These are phyloP conservation scores for Xylaria sp. DNA, from an alignment of 2,329 filamentous ascomycete species.

Conservation along the genomic window DNA sequence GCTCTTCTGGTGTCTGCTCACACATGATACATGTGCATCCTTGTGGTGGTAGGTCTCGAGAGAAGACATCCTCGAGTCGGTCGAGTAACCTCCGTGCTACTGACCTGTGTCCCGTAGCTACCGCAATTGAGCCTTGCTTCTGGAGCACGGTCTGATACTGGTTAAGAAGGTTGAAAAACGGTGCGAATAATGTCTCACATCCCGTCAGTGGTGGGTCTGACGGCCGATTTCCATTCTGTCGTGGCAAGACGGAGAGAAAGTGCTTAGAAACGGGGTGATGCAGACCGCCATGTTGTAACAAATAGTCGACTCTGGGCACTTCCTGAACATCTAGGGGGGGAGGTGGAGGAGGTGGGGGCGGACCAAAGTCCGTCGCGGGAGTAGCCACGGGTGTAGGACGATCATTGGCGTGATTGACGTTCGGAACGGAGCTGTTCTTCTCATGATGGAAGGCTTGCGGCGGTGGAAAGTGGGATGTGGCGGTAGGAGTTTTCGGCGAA, in stretches of 20 bases:
- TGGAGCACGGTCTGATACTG: slow-evolving; percentile 83
- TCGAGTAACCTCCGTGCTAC: slow-evolving; percentile 91
- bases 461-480: slow-evolving; percentile 57
- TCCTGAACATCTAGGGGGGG: slow-evolving; percentile 74
- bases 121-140: slow-evolving; percentile 87
- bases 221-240: slow-evolving; percentile 60
- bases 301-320: slow-evolving; percentile 85
- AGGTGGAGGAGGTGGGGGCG: slow-evolving; percentile 64
- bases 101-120: slow-evolving; percentile 92
- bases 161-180: slow-evolving; percentile 81
- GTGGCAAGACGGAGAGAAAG: slow-evolving; percentile 70
- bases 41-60: slow-evolving; percentile 84
- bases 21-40: slow-evolving; percentile 90
- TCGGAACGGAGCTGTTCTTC: slow-evolving; percentile 45
- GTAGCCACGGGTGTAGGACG: slow-evolving; percentile 48
- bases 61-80: slow-evolving; percentile 91
- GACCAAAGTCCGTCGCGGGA: slow-evolving; percentile 50
- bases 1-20: slow-evolving; percentile 63
- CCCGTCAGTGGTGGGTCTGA: slow-evolving; percentile 70
- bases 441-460: slow-evolving; percentile 49
- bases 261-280: slow-evolving; percentile 72
- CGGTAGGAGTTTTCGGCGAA: slow-evolving; percentile 65
- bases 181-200: slow-evolving; percentile 77
- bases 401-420: slow-evolving; percentile 46
- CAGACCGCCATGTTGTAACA: slow-evolving; percentile 87